These are phyloP conservation scores for Artemisia tridentata DNA, from an alignment of 129 eudicot genomes.

Conservation along the genomic window DNA sequence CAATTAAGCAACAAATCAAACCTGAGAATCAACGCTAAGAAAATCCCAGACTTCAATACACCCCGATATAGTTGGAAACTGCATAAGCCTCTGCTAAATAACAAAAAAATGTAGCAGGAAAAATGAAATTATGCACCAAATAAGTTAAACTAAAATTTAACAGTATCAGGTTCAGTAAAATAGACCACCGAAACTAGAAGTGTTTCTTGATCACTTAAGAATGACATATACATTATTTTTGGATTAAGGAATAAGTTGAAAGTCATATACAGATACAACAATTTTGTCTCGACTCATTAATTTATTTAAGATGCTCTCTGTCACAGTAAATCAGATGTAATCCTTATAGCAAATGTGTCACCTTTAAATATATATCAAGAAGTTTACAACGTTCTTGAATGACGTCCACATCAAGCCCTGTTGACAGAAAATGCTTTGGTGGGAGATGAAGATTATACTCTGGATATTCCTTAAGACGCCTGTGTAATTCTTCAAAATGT, in stretches of 20 bases:
- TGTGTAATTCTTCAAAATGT: conserved; percentile 95
- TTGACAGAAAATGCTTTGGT: conserved; percentile 94
- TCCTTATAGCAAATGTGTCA: conserved; percentile 15
- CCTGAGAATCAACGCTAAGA: conserved; percentile 99
- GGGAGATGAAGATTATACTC: conserved; percentile 97
- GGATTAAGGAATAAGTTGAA: not conserved
- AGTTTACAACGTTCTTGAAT: conserved; percentile 88
- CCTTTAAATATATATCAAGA: conserved; percentile 93
- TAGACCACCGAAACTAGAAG: no score
- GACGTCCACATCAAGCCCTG: conserved; percentile 85
- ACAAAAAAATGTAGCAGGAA: conserved; percentile 12
- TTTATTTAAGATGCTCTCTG: not conserved
- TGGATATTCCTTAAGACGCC: conserved; percentile 90
- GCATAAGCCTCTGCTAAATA: conserved; percentile 77
- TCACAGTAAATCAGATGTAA: conserved; percentile 1
- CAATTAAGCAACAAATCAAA: conserved; percentile 25
- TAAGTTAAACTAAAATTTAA: not conserved
- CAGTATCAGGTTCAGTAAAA: no score
- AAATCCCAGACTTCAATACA: conserved; percentile 99
- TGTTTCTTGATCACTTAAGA: no score
- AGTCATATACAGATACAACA: not conserved
- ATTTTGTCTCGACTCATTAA: not conserved
- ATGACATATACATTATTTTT: no score
- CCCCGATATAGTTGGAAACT: conserved; percentile 78
- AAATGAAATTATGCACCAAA: conserved; percentile 22